A percentile compares a stretch with the other conserved stretches of the same genome.
These are phyloP conservation scores for Bisporella sp. DNA, from an alignment of 2,329 filamentous ascomycete genomes.

Conservation along the genomic window DNA sequence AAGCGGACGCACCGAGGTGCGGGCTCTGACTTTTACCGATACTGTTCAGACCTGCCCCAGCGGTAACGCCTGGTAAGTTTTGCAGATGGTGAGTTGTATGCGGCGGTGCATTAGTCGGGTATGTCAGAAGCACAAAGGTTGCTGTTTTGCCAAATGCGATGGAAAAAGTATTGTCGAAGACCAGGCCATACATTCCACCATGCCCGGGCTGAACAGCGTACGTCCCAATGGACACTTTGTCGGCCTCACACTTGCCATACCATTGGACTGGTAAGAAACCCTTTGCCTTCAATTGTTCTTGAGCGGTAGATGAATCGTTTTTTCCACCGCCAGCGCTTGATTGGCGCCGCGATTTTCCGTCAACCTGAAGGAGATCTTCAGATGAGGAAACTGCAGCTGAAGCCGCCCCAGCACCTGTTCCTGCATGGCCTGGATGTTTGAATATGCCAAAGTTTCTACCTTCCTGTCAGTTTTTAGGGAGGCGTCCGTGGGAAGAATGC, in stretches of 20 bases:
- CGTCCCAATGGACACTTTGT: conserved; percentile 87
- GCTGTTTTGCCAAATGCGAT: conserved; percentile 92
- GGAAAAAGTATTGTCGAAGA: conserved; percentile 98
- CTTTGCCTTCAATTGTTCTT: conserved; percentile 58
- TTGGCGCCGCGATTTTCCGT: conserved; percentile 24
- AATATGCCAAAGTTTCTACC: conserved; percentile 89
- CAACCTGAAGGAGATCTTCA: conserved; percentile 17
- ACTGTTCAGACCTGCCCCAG: conserved; percentile 40
- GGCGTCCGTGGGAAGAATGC: conserved; percentile 11
- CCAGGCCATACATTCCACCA: conserved; percentile 89
- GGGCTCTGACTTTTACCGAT: conserved; percentile 42
- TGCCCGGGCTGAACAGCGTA: conserved; percentile 70
- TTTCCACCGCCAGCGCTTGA: conserved; percentile 28
- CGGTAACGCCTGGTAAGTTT: conserved; percentile 34
- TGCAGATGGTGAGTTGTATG: conserved; percentile 67
- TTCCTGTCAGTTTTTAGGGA: conserved; percentile 12
- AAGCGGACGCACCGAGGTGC: conserved; percentile 36
- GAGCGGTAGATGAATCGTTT: conserved; percentile 54
- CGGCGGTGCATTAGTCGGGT: conserved; percentile 74
- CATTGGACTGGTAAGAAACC: conserved; percentile 69
- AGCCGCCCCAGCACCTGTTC: conserved; percentile 16
- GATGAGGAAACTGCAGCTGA: conserved; percentile 9
- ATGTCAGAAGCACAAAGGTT: conserved; percentile 90
- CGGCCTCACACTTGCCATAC: conserved; percentile 92
- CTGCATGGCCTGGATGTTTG: conserved; percentile 81